Evolutionary conservation across 2,329 filamentous ascomycete species (phyloP), one percentile per base, ranked within the genome.

Genomic region (Sporothrix humicola): DNA sequence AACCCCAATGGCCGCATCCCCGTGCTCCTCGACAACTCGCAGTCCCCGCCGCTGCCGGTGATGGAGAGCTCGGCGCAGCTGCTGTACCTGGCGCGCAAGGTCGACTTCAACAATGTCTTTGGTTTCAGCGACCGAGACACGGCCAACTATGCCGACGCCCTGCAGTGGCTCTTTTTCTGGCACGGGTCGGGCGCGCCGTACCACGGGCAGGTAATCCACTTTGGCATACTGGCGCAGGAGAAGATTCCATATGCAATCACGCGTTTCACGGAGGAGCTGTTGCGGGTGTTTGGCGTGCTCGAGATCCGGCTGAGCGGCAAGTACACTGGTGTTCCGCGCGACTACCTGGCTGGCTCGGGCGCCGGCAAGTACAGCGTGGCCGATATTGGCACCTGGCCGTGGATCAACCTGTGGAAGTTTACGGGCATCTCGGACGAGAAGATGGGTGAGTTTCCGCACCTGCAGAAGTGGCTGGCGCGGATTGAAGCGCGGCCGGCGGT

Each of bases 111-210:
- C 6, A 23, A 56, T 13, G 54, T 56, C 20, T 56, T 56, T 56
- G 26, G 54, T 0, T 56, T 56, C 26, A 20, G 20, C 20, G 54
- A 56, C 20, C 23, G 9, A 2, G 54, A 56, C 7, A 56, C 54
- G 8, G 54, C 54, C 8, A 23, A 20, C 20, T 56, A 56, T 20
- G 26, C 20, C 20, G 54, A 56, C 10, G 54, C 54, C 7, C 54
- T 56, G 6, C 54, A 56, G 54, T 56, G 54, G 54, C 54, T 56
- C 54, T 56, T 56, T 20, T 56, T 56, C 54, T 56, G 54, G 54
- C 54, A 56, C 20, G 54, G 54, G 12, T 56, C 54, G 7, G 54
- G 54, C 54, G 54, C 54, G 20, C 54, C 54, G 20, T 56, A 56
- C 54, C 54, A 56, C 54, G 54, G 54, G 9, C 54, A 56, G 58